These are phyloP conservation scores for Forsythia suspensa DNA, from an alignment of 257 asterid species.

Conservation along the genomic window DNA sequence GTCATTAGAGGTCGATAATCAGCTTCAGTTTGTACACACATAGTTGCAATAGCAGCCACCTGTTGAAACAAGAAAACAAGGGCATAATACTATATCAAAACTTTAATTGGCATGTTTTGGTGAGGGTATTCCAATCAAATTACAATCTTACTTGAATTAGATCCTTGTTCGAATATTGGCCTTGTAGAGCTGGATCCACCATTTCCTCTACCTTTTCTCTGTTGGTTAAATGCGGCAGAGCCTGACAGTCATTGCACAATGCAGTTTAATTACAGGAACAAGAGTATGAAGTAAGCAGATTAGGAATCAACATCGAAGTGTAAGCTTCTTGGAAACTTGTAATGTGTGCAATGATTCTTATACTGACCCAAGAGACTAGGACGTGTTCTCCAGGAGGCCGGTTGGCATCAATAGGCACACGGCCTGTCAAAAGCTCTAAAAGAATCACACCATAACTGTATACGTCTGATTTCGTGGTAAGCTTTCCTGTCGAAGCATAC, in stretches of 20 bases:
- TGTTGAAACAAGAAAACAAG: conserved; percentile 18
- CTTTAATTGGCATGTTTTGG: not conserved
- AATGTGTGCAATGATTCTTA: not conserved
- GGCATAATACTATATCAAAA: not conserved
- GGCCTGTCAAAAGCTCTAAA: conserved; percentile 74
- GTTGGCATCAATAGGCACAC: conserved; percentile 64
- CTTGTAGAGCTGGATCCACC: conserved; percentile 69
- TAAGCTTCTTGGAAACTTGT: not conserved
- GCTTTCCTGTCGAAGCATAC: conserved; percentile 85
- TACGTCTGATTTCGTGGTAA: conserved; percentile 80
- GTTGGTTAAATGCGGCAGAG: conserved; percentile 75
- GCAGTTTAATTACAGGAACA: not conserved
- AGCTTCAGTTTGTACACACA: conserved; percentile 86
- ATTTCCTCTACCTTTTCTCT: conserved; percentile 69
- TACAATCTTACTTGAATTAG: conserved; percentile 61
- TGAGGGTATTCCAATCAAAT: not conserved
- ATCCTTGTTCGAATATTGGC: conserved; percentile 61
- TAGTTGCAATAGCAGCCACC: conserved; percentile 88
- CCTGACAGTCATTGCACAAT: conserved; percentile 33
- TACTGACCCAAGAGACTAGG: conserved; percentile 71
- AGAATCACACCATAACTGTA: conserved; percentile 83
- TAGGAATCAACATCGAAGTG: not conserved
- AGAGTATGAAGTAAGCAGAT: not conserved
- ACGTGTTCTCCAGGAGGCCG: conserved; percentile 76
- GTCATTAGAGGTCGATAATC: conserved; percentile 86